These are phyloP conservation scores for Leptographium wingfieldii DNA, from an alignment of 2,329 filamentous ascomycete species.

Conservation along the genomic window DNA sequence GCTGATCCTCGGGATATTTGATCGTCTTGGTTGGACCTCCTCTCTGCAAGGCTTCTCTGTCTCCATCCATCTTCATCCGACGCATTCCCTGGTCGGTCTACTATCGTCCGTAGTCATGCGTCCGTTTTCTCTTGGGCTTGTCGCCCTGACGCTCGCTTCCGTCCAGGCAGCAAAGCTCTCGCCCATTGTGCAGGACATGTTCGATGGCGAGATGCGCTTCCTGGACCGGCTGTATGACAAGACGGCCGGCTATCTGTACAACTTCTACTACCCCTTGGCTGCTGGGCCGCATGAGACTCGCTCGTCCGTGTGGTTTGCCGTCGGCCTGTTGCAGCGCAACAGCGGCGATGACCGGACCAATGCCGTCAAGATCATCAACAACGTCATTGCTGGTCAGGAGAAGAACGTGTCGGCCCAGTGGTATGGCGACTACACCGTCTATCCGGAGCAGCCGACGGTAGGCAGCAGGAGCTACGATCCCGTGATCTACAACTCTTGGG, in stretches of 20 bases:
- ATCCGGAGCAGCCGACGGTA: conserved; percentile 45
- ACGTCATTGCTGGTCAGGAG: conserved; percentile 39
- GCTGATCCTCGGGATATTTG: too few relatives aligned
- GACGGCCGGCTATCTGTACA: conserved; percentile 38
- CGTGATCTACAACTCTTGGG: conserved; percentile 44
- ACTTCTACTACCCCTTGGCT: conserved; percentile 28
- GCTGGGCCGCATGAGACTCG: conserved; percentile 45
- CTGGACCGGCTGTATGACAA: conserved; percentile 43
- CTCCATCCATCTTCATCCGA: not conserved
- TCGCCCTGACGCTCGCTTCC: not conserved
- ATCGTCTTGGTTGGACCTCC: not conserved
- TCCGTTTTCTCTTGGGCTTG: not conserved
- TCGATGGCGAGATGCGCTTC: conserved; percentile 40
- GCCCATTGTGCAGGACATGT: conserved; percentile 21
- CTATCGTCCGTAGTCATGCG: not conserved
- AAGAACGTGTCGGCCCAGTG: conserved; percentile 38
- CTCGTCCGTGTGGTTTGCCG: conserved; percentile 45
- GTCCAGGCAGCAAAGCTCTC: not conserved
- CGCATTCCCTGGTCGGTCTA: not conserved
- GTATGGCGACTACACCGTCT: conserved; percentile 38
- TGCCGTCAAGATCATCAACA: conserved; percentile 18
- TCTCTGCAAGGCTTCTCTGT: not conserved
- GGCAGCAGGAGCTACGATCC: conserved; percentile 32
- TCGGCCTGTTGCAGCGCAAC: conserved; percentile 44
- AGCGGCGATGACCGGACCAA: conserved; percentile 16